Percentiles rank a stretch among this genome's conserved stretches.
These are phyloP conservation scores for Camelina hispida DNA, from an alignment of 345 rosid species.

Conservation along the genomic window DNA sequence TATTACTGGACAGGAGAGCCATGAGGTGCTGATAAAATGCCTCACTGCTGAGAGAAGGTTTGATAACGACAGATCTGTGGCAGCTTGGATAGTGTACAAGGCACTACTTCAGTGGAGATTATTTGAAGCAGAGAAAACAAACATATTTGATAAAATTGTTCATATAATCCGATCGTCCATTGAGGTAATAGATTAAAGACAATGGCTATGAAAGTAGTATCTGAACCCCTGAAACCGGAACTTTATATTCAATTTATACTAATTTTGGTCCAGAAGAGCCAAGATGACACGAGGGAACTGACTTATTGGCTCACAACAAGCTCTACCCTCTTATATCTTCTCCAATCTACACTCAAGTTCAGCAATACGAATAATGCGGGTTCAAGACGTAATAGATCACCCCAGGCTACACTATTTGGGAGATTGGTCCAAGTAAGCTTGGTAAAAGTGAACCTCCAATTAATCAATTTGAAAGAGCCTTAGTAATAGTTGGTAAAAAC, in stretches of 20 bases:
- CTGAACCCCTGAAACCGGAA: not conserved
- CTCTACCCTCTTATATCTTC: conserved; percentile 63
- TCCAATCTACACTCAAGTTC: conserved; percentile 65
- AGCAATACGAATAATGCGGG: conserved; percentile 51
- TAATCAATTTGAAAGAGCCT: conserved; percentile 10
- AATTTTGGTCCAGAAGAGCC: conserved; percentile 44
- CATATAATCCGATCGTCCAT: conserved; percentile 54
- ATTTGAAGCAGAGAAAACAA: conserved; percentile 70
- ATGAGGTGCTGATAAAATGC: conserved; percentile 60
- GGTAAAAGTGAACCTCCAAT: conserved; percentile 20
- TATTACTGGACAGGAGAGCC: conserved; percentile 56
- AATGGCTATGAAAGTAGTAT: not conserved
- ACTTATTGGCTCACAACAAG: conserved; percentile 72
- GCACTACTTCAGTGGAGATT: conserved; percentile 70
- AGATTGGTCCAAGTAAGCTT: conserved; percentile 56
- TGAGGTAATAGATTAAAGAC: conserved; percentile 48
- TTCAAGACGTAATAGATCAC: conserved; percentile 49
- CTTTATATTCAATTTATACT: conserved; percentile 23
- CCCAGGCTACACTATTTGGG: conserved; percentile 55
- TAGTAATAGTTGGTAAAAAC: conserved; percentile 20
- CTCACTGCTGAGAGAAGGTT: conserved; percentile 54
- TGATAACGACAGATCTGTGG: conserved; percentile 56
- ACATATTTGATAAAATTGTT: conserved; percentile 62
- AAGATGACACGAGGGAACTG: conserved; percentile 57
- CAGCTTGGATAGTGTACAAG: conserved; percentile 62